Evolutionary conservation across 202 grass and related monocot species (phyloP).

Genomic region (Carex arenaria): DNA sequence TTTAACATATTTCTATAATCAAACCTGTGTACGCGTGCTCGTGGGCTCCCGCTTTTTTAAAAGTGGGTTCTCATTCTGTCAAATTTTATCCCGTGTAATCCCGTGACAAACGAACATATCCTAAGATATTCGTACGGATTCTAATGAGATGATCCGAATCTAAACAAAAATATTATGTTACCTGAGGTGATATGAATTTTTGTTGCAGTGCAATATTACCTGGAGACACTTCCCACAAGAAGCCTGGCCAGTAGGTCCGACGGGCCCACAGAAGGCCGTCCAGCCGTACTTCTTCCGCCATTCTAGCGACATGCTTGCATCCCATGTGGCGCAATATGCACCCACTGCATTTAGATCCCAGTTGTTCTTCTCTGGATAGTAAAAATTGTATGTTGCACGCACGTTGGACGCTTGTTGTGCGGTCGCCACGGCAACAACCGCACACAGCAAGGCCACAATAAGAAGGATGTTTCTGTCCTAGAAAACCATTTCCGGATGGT

Average conservation of each 20-base stretch:
- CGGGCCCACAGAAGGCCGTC: constrained; percentile 49
- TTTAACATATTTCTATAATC: too few relatives aligned
- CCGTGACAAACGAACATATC: too few relatives aligned
- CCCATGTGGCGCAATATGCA: constrained; percentile 35
- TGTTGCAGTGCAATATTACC: background rate
- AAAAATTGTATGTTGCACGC: constrained; percentile 28
- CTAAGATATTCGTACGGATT: too few relatives aligned
- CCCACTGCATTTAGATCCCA: constrained; percentile 34
- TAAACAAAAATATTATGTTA: too few relatives aligned
- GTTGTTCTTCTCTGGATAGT: constrained; percentile 27
- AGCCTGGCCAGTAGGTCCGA: constrained; percentile 26
- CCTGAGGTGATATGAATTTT: too few relatives aligned
- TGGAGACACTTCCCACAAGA: constrained; percentile 41
- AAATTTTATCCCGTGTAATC: too few relatives aligned
- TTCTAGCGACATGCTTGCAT: constrained; percentile 28
- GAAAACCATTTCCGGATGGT: background rate
- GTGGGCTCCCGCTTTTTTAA: too few relatives aligned
- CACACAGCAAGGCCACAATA: background rate
- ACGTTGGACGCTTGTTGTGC: constrained; percentile 30
- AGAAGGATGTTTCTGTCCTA: background rate
- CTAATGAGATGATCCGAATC: too few relatives aligned
- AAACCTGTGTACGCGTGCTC: too few relatives aligned
- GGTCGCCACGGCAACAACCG: background rate
- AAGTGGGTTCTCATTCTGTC: too few relatives aligned
- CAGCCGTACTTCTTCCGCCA: constrained; percentile 41